These are phyloP conservation scores for Botryosphaeria dothidea DNA, from an alignment of 2,329 filamentous ascomycete species.

Conservation along the genomic window DNA sequence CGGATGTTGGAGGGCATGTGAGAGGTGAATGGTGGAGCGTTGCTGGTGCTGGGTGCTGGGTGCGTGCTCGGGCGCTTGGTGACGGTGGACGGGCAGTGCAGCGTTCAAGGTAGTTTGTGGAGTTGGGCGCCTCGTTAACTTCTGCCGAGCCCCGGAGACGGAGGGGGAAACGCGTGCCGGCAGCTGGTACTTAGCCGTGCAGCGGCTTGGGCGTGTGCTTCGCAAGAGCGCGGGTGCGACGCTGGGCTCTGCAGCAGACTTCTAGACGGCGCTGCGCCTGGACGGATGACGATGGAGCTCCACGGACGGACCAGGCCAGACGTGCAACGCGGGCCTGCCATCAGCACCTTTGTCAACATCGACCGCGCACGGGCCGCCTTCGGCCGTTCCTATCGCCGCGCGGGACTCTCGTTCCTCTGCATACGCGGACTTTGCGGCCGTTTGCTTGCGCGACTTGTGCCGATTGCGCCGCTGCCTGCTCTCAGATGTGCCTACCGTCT, in stretches of 20 bases:
- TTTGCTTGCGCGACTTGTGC: not conserved
- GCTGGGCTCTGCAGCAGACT: slow-evolving; percentile 5
- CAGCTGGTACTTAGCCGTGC: too few relatives aligned
- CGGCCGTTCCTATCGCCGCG: slow-evolving; percentile 22
- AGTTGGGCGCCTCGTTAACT: slow-evolving; percentile 13
- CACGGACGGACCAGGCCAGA: slow-evolving; percentile 32
- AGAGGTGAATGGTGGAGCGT: not conserved
- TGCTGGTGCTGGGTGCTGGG: not conserved
- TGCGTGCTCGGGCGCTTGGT: slow-evolving; percentile 15
- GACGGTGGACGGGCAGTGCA: slow-evolving; percentile 11
- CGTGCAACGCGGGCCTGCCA: slow-evolving; percentile 7
- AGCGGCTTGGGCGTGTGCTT: slow-evolving; percentile 1
- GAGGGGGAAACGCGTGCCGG: slow-evolving; percentile 13
- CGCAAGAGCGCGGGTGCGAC: not conserved
- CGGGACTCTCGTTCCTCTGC: not conserved
- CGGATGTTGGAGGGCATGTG: not conserved
- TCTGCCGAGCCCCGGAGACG: slow-evolving; percentile 11
- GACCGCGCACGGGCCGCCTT: slow-evolving; percentile 2
- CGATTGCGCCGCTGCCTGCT: not conserved
- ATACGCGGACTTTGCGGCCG: not conserved
- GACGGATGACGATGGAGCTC: slow-evolving; percentile 26
- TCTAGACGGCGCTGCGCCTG: slow-evolving; percentile 16
- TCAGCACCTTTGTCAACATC: slow-evolving; percentile 21
- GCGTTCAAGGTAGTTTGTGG: slow-evolving; percentile 17
- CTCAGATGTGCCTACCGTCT: too few relatives aligned